Evolutionary conservation across 164 flowering plant genomes (phyloP), one percentile per base, ranked within the genome.

Genomic region (Dillenia turbinata): DNA sequence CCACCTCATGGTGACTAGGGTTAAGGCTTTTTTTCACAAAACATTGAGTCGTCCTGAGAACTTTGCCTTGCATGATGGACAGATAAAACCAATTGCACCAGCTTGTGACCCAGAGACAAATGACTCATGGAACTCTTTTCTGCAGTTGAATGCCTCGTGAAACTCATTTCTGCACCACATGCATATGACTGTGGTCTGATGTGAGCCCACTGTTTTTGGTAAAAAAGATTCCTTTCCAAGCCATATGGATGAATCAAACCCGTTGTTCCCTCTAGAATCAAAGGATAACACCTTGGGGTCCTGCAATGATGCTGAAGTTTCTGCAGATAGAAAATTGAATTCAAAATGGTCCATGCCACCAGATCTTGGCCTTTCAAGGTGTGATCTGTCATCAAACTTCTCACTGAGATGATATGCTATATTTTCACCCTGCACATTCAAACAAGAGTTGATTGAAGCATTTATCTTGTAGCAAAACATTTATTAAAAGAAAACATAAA

Each of bases 111-210:
- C 76, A 47, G 71, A 24, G 49, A 63, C 57, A 9, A 60, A 54
- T 56, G 62, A 33, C 49, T 80, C 81, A 16, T 61, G 66, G 40
- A 33, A 33, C 40, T 33, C 40, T 33, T 33, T 33, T 33, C 40
- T 5, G 40, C 40, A 33, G 40, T 33, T 33, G 40, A 33, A 33
- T 33, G 40, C 40, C 40, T 33, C 40, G 58, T 69, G 62, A 61
- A 80, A 76, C 59, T 71, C 70, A 61, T 67, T 76, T 61, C 72
- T 56, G 62, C 87, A 83, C 83, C 84, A 80, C 15, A 69, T 77
- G 66, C 87, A 83, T 2, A 68, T 3, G 10, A 72, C 33, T 33
- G 69, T n/a, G 8, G 61, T 65, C 50, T 54, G 70, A 71, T 61
- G 68, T 49, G 68, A 65, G 16, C 50, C 52, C 24, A 61, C 56